These are phyloP conservation scores for Carex myosuroides DNA, from an alignment of 176 grass and related monocot genomes.

Conservation along the genomic window DNA sequence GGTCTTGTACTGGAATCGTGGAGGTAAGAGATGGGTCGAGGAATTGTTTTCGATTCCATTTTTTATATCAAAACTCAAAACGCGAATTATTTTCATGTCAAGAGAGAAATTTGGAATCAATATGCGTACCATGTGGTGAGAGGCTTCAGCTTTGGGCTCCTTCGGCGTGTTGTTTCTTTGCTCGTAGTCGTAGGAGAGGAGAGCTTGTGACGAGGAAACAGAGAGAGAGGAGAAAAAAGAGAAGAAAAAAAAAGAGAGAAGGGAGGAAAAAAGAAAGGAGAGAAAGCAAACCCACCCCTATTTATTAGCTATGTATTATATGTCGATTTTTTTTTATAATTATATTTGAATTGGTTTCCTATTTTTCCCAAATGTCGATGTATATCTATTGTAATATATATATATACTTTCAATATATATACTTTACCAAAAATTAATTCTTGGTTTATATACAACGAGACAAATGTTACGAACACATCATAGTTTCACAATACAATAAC, in stretches of 20 bases:
- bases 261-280: neutral
- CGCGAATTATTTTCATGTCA: neutral
- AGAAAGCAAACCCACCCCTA: constrained; percentile 3
- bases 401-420: neutral
- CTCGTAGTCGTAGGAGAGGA: constrained; percentile 6
- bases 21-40: neutral
- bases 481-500: neutral
- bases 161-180: neutral
- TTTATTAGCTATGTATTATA: constrained; percentile 18
- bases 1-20: neutral
- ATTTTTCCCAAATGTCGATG: neutral
- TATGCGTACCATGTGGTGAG: constrained; percentile 18
- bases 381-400: neutral
- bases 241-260: neutral
- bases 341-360: constrained; percentile 17
- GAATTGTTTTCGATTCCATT: neutral
- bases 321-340: constrained; percentile 15
- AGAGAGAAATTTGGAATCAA: constrained; percentile 7
- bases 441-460: neutral
- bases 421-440: neutral
- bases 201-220: constrained; percentile 21
- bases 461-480: neutral
- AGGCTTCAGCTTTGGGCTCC: neutral
- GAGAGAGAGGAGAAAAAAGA: neutral
- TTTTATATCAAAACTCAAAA: neutral